Conservation (phyloP, 164 flowering plant genomes). For the Houttuynia cordata region DNA sequence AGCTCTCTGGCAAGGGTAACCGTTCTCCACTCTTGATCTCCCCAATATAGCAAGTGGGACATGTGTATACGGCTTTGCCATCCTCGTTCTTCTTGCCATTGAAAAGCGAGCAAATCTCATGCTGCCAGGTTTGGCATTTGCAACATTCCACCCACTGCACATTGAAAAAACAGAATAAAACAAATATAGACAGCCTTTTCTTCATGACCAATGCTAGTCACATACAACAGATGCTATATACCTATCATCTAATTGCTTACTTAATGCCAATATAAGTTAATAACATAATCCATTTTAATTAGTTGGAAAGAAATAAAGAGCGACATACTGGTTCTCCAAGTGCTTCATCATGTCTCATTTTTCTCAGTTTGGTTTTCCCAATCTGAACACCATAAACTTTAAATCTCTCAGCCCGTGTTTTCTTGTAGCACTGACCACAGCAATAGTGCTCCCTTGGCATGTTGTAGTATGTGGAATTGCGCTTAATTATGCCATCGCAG, state of each 20-base stretch:
- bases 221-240: too few species aligned
- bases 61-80: slow-evolving; percentile 10
- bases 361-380: slow-evolving; percentile 3
- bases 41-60: slow-evolving; percentile 7
- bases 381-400: slow-evolving; percentile 6
- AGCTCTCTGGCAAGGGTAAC: slow-evolving; percentile 7
- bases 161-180: neutral
- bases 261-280: too few species aligned
- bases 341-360: slow-evolving; percentile 7
- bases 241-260: too few species aligned
- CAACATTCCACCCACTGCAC: slow-evolving; percentile 21
- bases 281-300: too few species aligned
- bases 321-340: slow-evolving; percentile 9
- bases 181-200: too few species aligned
- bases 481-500: slow-evolving; percentile 9
- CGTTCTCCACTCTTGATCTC: slow-evolving; percentile 10
- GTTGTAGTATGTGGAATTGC: slow-evolving; percentile 4
- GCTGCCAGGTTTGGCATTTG: slow-evolving; percentile 18
- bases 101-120: slow-evolving; percentile 18
- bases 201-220: too few species aligned
- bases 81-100: slow-evolving; percentile 6
- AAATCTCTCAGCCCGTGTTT: slow-evolving; percentile 1
- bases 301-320: neutral
- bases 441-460: neutral
- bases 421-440: slow-evolving; percentile 10